Evolutionary conservation across 2,329 filamentous ascomycete species (phyloP).

Genomic region (Ambrosiella xylebori): DNA sequence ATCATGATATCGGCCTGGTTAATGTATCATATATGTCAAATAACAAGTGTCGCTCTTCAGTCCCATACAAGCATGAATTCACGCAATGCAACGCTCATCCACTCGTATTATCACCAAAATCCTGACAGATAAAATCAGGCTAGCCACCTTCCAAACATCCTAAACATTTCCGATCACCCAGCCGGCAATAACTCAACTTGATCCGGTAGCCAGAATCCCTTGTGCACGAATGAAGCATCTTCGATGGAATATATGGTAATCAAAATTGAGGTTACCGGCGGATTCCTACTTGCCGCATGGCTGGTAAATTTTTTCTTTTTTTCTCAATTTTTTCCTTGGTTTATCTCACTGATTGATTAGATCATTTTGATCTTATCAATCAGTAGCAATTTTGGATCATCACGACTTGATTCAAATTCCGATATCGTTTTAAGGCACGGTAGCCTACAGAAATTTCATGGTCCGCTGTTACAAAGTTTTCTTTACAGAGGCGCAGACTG

Average conservation of each 20-base stretch:
- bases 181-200: not conserved
- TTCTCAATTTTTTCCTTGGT: not conserved
- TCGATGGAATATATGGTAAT: not conserved
- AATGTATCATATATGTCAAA: too few species aligned
- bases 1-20: too few species aligned
- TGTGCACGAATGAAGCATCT: not conserved
- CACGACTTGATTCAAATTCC: not conserved
- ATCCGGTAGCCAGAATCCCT: not conserved
- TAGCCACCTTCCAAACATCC: too few species aligned
- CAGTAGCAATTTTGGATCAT: constrained; percentile 2
- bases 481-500: too few species aligned
- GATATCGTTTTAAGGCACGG: not conserved
- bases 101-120: too few species aligned
- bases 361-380: constrained; percentile 13
- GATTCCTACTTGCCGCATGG: not conserved
- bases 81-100: too few species aligned
- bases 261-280: not conserved
- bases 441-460: not conserved
- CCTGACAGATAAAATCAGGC: too few species aligned
- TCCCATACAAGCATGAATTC: too few species aligned
- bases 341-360: not conserved
- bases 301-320: not conserved
- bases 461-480: too few species aligned
- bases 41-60: too few species aligned
- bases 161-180: not conserved